Conservation (phyloP, 495 filamentous ascomycete species). For the Neurospora sp. region DNA sequence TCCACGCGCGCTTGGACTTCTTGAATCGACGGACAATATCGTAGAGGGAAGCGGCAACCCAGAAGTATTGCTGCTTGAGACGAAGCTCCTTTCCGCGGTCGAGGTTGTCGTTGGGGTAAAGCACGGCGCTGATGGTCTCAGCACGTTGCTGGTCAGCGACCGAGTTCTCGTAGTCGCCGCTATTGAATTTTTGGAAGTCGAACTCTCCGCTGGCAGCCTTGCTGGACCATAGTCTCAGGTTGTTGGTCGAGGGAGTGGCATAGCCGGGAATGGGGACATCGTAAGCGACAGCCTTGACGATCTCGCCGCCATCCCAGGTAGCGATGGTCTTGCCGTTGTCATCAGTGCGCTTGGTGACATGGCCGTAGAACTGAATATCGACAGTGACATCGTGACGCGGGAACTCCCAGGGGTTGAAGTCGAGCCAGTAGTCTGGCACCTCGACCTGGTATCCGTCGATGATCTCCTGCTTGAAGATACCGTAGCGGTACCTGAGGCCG, state of each 20-base stretch:
- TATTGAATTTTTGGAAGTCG: conserved; percentile 99
- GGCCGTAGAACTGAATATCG: conserved; percentile 91
- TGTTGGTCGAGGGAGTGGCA: conserved; percentile 84
- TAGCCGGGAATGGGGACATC: conserved; percentile 94
- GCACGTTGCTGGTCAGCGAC: conserved; percentile 92
- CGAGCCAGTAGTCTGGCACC: conserved; percentile 96
- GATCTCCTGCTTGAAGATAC: conserved; percentile 99
- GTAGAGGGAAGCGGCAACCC: conserved; percentile 91
- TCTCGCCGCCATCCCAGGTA: conserved; percentile 87
- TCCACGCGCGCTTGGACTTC: conserved; percentile 87
- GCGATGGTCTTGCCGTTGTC: conserved; percentile 61
- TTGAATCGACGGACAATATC: conserved; percentile 98
- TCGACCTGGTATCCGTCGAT: conserved; percentile 96
- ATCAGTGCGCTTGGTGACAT: conserved; percentile 61
- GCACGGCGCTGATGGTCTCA: conserved; percentile 93
- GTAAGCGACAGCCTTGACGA: conserved; percentile 85
- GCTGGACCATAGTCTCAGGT: conserved; percentile 91
- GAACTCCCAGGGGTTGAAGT: conserved; percentile 99
- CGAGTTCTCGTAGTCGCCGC: conserved; percentile 92
- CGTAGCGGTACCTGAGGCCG: conserved; percentile 87
- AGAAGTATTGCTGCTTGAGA: conserved; percentile 99
- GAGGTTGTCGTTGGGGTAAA: conserved; percentile 96
- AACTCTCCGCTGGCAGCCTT: conserved; percentile 96
- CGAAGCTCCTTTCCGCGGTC: conserved; percentile 95
- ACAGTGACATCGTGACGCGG: conserved; percentile 90